A percentile compares a stretch with the other conserved stretches of the same genome.
Conservation (phyloP, 257 asterid genomes). For the Voacanga thouarsii region DNA sequence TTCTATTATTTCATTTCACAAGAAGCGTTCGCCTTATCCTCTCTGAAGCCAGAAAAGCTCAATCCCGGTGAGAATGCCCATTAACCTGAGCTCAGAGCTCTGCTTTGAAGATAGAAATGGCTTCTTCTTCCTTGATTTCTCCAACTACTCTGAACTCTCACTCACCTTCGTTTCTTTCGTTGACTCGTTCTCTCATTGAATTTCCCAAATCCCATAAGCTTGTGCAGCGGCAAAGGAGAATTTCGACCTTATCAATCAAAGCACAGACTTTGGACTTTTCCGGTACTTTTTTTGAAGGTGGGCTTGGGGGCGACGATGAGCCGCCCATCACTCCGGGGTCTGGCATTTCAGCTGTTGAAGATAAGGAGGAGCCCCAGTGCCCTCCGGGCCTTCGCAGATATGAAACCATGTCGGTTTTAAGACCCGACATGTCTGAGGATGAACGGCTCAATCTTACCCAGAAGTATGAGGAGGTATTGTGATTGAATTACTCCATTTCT, state of each 20-base stretch:
- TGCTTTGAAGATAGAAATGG: slow-evolving; percentile 12
- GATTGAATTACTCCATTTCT: neutral
- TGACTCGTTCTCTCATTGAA: slow-evolving; percentile 2
- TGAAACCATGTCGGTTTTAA: slow-evolving; percentile 77
- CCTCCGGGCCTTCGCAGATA: slow-evolving; percentile 92
- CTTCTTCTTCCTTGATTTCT: slow-evolving; percentile 12
- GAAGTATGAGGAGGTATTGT: slow-evolving; percentile 79
- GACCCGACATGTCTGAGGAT: slow-evolving; percentile 98
- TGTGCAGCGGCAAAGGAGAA: neutral
- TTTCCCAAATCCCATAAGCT: slow-evolving; percentile 15
- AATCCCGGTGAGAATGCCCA: neutral
- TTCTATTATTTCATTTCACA: neutral
- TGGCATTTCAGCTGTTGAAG: slow-evolving; percentile 61
- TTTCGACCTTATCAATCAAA: slow-evolving; percentile 15
- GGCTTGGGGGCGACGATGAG: slow-evolving; percentile 48
- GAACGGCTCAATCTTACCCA: slow-evolving; percentile 88
- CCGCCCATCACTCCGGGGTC: slow-evolving; percentile 48
- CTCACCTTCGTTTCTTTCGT: slow-evolving; percentile 12
- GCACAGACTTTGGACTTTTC: slow-evolving; percentile 41
- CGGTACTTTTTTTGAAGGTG: slow-evolving; percentile 64
- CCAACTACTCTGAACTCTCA: slow-evolving; percentile 16
- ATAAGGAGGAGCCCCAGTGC: slow-evolving; percentile 83
- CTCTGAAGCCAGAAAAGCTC: neutral
- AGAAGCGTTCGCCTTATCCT: neutral
- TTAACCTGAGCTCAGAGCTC: neutral